phyloP scores from a whole-genome alignment of 768 basidiomycete genomes.

The Boletus eberwhitei region DNA sequence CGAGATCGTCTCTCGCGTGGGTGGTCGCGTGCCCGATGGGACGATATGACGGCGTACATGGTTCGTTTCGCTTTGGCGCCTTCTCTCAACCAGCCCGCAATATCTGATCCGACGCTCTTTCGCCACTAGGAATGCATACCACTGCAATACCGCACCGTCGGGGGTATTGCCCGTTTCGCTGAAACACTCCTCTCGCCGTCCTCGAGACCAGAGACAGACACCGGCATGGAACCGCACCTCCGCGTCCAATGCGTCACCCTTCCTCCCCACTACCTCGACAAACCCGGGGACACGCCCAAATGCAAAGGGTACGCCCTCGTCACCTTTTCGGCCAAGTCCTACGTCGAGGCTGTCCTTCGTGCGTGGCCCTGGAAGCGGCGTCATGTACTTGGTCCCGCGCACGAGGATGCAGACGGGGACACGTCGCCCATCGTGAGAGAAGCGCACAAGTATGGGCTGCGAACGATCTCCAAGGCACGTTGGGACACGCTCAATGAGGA shows the following conservation, averaged over 20 bases:
- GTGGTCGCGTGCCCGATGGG: slow-evolving; percentile 52
- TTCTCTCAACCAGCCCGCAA: neutral
- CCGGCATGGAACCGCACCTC: neutral
- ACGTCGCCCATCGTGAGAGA: slow-evolving; percentile 30
- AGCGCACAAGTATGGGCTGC: slow-evolving; percentile 58
- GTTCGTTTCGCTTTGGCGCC: slow-evolving; percentile 33
- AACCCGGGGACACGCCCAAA: slow-evolving; percentile 48
- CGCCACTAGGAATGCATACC: slow-evolving; percentile 67
- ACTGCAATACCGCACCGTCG: slow-evolving; percentile 44
- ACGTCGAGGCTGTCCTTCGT: slow-evolving; percentile 41
- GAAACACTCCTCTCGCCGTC: slow-evolving; percentile 31
- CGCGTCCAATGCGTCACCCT: slow-evolving; percentile 53
- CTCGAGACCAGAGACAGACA: neutral
- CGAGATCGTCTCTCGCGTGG: slow-evolving; percentile 20
- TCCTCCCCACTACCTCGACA: slow-evolving; percentile 64
- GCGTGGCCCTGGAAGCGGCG: slow-evolving; percentile 61
- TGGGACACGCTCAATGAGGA: slow-evolving; percentile 69
- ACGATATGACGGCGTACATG: slow-evolving; percentile 61
- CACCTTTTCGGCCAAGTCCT: slow-evolving; percentile 42
- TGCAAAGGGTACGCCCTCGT: slow-evolving; percentile 79
- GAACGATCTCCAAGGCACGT: slow-evolving; percentile 48
- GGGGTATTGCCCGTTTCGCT: slow-evolving; percentile 48
- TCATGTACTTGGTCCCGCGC: neutral
- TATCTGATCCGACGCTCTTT: neutral
- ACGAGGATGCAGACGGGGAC: neutral